Base-by-base conservation (phyloP, 352 stramenopile genomes). In the Phytopythium kandeliae region DNA sequence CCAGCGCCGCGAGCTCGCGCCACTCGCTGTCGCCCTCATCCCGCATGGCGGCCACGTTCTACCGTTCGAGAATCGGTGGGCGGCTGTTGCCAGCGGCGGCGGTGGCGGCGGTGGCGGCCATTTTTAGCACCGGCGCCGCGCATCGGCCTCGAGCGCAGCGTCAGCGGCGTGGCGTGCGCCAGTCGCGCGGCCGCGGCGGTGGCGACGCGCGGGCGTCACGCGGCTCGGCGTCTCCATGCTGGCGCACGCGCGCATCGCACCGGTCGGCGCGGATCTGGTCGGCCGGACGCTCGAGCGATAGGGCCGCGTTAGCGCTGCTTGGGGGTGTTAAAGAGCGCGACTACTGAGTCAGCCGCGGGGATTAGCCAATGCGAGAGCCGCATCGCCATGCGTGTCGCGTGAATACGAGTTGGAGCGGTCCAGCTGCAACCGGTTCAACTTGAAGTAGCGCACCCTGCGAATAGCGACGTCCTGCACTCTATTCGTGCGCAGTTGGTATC, bases 1-100 rank as follows among this genome's bases (percentile, higher is more conserved):
- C 51, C 3, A 26, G 45, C 16, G 57, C 52, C 2, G 45, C 51
- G 44, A 16, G 49, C 19, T 57, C 51, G n/a, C 40, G 52, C 26
- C 1, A 8, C 8, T 16, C 16, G n/a, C 8, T 26, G 37, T 41
- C n/a, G 36, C 19, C 36, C 16, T 24, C n/a, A n/a, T 8, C 17
- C 37, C 9, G 28, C 28, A 31, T 9, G n/a, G n/a, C n/a, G n/a
- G n/a, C n/a, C n/a, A n/a, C n/a, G n/a, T n/a, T n/a, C n/a, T n/a
- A n/a, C n/a, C n/a, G n/a, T n/a, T n/a, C n/a, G n/a, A n/a, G n/a
- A n/a, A n/a, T n/a, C n/a, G n/a, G n/a, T n/a, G n/a, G n/a, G n/a
- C n/a, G n/a, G n/a, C n/a, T n/a, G n/a, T n/a, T n/a, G n/a, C n/a
- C n/a, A n/a, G n/a, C n/a, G n/a, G n/a, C n/a, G n/a, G n/a, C n/a